Base-by-base conservation (phyloP, 2,329 filamentous ascomycete species). In the Xylaria sp. region DNA sequence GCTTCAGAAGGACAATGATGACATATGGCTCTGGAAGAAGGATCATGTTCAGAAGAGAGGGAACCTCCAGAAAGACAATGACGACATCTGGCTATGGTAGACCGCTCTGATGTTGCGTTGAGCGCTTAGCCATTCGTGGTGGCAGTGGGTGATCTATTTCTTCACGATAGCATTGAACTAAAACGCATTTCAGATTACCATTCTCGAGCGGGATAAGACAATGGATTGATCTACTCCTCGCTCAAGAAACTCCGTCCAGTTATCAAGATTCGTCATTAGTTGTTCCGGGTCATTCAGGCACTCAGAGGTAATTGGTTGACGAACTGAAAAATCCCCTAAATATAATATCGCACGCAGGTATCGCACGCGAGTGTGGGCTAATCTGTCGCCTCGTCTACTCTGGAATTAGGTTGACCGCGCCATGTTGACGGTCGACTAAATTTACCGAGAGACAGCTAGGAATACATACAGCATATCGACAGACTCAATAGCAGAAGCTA, bases 1-100 rank as follows among this genome's bases (percentile, higher is more conserved):
- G 36, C 61, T 68, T 19, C 42, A 71, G 54, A 69, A 72, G 50
- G 69, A 73, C 45, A 66, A 62, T 12, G 71, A 73, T 45, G 67
- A 60, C 14, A 64, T 73, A 14, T 73, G 71, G 71, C 63, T 73
- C 19, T 73, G 71, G 73, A 72, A 73, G 72, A 72, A 74, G 72
- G 70, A 60, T 19, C 51, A 67, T 19, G 27, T 54, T 9, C 48
- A 69, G 61, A 57, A 53, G 51, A 61, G 50, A 32, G 55, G 75
- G 74, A 80, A 78, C 75, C 75, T 78, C 74, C 75, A 79, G 75
- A 77, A 61, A 53, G 69, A 71, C 62, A 65, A 67, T 32, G 71
- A 71, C 50, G 66, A 64, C 12, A 50, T 72, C 47, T 72, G 68
- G 70, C 55, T 72, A 45, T 72, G 70, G 70, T 68, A 72, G 24